phyloP scores from a whole-genome alignment of 2,329 filamentous ascomycete species.

The Lasiodiplodia sp. region DNA sequence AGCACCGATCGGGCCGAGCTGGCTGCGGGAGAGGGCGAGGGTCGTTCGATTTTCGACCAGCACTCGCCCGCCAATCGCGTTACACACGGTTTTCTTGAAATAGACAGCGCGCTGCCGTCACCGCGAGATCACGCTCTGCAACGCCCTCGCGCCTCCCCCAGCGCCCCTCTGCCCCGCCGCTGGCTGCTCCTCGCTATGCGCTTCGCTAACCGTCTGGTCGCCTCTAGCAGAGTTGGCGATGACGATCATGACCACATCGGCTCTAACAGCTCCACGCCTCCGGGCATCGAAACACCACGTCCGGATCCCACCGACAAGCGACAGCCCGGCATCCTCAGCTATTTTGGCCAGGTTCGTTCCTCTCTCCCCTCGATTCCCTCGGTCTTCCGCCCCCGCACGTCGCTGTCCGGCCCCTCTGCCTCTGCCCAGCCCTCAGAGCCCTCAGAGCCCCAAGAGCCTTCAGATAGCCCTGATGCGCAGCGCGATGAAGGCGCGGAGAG shows the following conservation, averaged over 20 bases:
- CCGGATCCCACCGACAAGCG: slow-evolving; percentile 95
- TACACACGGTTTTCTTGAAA: slow-evolving; percentile 42
- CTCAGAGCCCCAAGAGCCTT: slow-evolving; percentile 39
- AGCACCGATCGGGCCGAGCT: slow-evolving; percentile 29
- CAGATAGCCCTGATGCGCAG: slow-evolving; percentile 29
- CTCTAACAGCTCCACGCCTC: slow-evolving; percentile 82
- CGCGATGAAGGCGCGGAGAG: slow-evolving; percentile 21
- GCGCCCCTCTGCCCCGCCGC: slow-evolving; percentile 25
- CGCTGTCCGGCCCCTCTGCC: slow-evolving; percentile 47
- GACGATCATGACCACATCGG: slow-evolving; percentile 79
- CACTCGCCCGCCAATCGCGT: slow-evolving; percentile 33
- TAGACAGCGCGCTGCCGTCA: slow-evolving; percentile 32
- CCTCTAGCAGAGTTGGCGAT: slow-evolving; percentile 56
- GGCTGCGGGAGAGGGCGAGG: slow-evolving; percentile 32
- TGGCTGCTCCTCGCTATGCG: slow-evolving; percentile 36
- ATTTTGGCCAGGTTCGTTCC: slow-evolving; percentile 99
- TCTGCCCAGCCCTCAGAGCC: slow-evolving; percentile 44
- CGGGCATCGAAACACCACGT: slow-evolving; percentile 89
- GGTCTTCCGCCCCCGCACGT: slow-evolving; percentile 58
- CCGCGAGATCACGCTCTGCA: slow-evolving; percentile 24
- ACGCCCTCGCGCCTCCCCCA: slow-evolving; percentile 26
- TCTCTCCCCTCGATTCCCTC: slow-evolving; percentile 51
- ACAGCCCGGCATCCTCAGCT: slow-evolving; percentile 89
- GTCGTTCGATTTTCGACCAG: slow-evolving; percentile 34
- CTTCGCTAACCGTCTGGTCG: slow-evolving; percentile 45